phyloP scores from a whole-genome alignment of 441 rosid genomes.

The Adansonia madagascariensis region DNA sequence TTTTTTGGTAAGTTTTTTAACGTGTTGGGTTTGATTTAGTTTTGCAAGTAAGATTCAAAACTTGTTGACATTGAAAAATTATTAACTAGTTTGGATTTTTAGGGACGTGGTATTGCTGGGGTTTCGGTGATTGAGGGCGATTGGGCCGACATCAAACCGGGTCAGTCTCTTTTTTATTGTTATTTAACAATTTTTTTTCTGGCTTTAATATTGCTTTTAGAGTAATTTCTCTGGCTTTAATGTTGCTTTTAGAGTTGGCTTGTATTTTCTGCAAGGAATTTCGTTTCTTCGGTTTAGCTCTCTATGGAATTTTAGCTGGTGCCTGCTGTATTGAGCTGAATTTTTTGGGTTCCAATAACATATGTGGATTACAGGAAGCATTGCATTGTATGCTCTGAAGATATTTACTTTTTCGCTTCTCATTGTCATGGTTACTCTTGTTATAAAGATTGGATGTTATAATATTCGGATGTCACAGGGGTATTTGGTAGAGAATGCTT shows the following conservation, averaged over 20 bases:
- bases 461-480: background rate
- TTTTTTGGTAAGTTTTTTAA: background rate
- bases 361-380: no score
- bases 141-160: slow-evolving; percentile 26
- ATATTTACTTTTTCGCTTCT: background rate
- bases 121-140: slow-evolving; percentile 8
- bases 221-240: slow-evolving; percentile 9
- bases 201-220: no score
- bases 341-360: no score
- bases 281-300: slow-evolving; percentile 5
- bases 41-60: slow-evolving; percentile 25
- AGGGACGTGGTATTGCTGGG: slow-evolving; percentile 20
- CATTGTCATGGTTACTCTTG: background rate
- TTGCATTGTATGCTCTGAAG: slow-evolving; percentile 5
- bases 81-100: slow-evolving; percentile 7
- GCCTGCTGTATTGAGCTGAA: no score
- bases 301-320: no score
- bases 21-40: slow-evolving; percentile 26
- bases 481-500: background rate
- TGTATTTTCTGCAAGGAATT: background rate
- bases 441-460: background rate
- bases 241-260: background rate
- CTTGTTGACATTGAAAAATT: slow-evolving; percentile 13
- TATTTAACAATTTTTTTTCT: background rate
- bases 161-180: slow-evolving; percentile 21